Evolutionary conservation across 1,284 basidiomycete species (phyloP).

Genomic region (Blastosporella zonata): DNA sequence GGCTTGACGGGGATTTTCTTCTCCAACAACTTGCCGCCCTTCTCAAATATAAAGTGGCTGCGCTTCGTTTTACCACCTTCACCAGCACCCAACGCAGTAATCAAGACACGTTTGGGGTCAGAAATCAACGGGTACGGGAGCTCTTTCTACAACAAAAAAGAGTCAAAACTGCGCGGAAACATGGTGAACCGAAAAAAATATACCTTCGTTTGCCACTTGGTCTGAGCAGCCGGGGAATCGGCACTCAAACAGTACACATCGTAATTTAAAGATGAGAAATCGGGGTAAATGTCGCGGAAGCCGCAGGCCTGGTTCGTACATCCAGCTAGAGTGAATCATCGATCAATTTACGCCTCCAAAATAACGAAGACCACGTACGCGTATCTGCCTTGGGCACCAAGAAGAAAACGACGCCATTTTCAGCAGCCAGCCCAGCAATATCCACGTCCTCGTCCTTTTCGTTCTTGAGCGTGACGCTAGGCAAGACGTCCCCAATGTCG

Average conservation of each 20-base stretch:
- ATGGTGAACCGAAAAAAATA: conserved; percentile 2
- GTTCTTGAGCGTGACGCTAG: conserved; percentile 73
- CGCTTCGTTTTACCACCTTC: conserved; percentile 81
- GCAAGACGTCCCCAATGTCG: conserved; percentile 76
- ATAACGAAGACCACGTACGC: conserved; percentile 43
- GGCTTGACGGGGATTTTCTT: conserved; percentile 84
- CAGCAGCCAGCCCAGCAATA: conserved; percentile 54
- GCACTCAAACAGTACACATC: conserved; percentile 85
- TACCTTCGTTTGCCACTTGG: conserved; percentile 83
- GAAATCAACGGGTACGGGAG: conserved; percentile 86
- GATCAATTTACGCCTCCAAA: conserved; percentile 1
- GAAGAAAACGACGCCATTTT: conserved; percentile 82
- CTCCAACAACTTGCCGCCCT: conserved; percentile 83
- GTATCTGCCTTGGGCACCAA: conserved; percentile 84
- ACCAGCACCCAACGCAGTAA: conserved; percentile 79
- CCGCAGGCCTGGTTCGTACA: conserved; percentile 90
- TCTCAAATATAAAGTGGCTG: conserved; percentile 88
- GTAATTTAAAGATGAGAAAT: conserved; percentile 70
- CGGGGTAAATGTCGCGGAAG: conserved; percentile 78
- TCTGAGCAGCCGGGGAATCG: conserved; percentile 76
- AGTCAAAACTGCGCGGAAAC: not conserved
- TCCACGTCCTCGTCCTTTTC: conserved; percentile 74
- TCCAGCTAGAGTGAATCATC: conserved; percentile 51
- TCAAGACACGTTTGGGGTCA: conserved; percentile 80
- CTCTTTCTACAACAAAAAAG: conserved; percentile 55